Evolutionary conservation across 345 rosid species (phyloP).

Genomic region (Rubroshorea leprosula): DNA sequence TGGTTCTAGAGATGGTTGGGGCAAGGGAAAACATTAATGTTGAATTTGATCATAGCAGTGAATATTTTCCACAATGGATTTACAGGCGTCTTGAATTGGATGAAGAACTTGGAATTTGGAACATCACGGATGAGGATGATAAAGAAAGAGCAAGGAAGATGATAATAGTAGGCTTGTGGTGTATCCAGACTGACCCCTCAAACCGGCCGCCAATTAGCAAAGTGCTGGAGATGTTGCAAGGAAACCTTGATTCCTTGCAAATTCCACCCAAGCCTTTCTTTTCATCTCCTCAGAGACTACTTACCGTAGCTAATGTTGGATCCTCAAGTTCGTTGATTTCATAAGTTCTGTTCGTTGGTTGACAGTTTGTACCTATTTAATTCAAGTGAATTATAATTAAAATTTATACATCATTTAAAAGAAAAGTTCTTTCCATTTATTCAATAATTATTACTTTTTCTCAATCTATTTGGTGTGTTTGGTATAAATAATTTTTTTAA

Average conservation of each 20-base stretch:
- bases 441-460: no score
- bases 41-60: conserved; percentile 6
- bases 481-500: no score
- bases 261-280: conserved; percentile 26
- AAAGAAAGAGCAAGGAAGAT: conserved; percentile 22
- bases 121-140: conserved; percentile 7
- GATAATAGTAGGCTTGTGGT: conserved; percentile 30
- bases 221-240: conserved; percentile 34
- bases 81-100: conserved; percentile 25
- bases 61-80: conserved; percentile 35
- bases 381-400: no score
- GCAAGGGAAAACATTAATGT: conserved; percentile 12
- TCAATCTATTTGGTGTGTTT: no score
- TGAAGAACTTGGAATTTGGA: background rate
- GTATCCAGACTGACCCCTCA: conserved; percentile 28
- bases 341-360: no score
- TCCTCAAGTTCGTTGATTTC: background rate
- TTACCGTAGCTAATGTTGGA: background rate
- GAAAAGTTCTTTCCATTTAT: no score
- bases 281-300: conserved; percentile 4
- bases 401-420: no score
- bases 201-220: conserved; percentile 21
- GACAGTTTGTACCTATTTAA: no score
- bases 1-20: conserved; percentile 34
- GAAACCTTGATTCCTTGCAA: conserved; percentile 14